Conservation (phyloP, 108 stramenopile genomes). For the Chaetoceros tenuissimus region DNA sequence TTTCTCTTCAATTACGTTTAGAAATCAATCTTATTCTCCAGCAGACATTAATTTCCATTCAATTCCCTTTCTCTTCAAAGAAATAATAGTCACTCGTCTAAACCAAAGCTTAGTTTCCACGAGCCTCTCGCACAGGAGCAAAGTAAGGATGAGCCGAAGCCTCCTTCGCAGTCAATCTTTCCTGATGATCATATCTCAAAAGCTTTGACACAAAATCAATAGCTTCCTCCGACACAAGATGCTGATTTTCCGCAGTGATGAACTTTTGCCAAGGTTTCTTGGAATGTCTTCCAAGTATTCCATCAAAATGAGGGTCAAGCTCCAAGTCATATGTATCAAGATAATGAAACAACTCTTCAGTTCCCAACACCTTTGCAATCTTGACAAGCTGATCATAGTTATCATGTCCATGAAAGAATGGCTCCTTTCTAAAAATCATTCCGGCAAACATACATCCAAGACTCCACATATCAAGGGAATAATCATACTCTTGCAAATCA, state of each 20-base stretch:
- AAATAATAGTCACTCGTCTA: too few species aligned
- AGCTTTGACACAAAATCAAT: constrained; percentile 92
- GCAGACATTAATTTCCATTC: too few species aligned
- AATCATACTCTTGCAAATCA: constrained; percentile 99
- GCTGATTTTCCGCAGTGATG: constrained; percentile 94
- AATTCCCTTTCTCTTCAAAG: too few species aligned
- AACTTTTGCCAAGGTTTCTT: constrained; percentile 99
- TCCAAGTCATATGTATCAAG: constrained; percentile 96
- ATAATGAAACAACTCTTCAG: constrained; percentile 93
- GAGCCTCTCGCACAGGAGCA: constrained; percentile 87
- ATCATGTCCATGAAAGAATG: constrained; percentile 98
- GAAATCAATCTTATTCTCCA: too few species aligned
- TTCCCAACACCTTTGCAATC: constrained; percentile 97
- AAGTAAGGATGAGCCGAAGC: constrained; percentile 98
- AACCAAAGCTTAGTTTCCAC: too few species aligned
- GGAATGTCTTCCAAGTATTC: constrained; percentile 90
- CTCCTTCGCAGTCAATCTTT: constrained; percentile 95
- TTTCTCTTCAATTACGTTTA: too few species aligned
- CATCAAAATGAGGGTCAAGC: constrained; percentile 95
- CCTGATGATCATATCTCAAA: constrained; percentile 94
- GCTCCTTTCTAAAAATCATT: constrained; percentile 99
- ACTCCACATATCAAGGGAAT: constrained; percentile 99
- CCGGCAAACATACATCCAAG: constrained; percentile 99
- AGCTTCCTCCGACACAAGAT: constrained; percentile 95
- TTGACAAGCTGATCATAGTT: constrained; percentile 99